Evolutionary conservation across 441 rosid genomes (phyloP).

Genomic region (Capsella rubella): DNA sequence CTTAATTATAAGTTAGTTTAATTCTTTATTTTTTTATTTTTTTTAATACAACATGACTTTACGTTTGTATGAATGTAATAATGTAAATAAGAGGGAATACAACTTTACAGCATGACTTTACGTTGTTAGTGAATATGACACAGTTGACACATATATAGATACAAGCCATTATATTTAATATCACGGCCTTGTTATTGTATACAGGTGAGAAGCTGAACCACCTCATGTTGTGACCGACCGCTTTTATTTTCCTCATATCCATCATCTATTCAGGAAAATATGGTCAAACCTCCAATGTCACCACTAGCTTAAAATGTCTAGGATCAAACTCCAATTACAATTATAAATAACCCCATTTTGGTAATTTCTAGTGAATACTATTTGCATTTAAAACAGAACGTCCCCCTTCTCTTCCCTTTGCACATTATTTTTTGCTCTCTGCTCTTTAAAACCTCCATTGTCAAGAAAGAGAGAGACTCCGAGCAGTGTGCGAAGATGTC

Average conservation of each 20-base stretch:
- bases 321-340: no score
- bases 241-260: not conserved
- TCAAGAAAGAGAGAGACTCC: not conserved
- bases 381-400: slow-evolving; percentile 37
- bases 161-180: slow-evolving; percentile 19
- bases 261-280: not conserved
- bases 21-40: no score
- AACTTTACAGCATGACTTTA: not conserved
- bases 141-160: not conserved
- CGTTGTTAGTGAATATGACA: not conserved
- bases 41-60: no score
- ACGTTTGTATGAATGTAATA: no score
- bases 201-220: slow-evolving; percentile 36
- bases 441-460: not conserved
- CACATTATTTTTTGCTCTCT: not conserved
- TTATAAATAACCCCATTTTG: not conserved
- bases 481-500: slow-evolving; percentile 43
- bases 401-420: slow-evolving; percentile 35
- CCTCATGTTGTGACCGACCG: slow-evolving; percentile 12
- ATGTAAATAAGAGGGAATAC: no score
- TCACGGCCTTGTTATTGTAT: slow-evolving; percentile 4
- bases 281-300: not conserved
- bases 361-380: not conserved
- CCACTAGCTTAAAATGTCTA: no score
- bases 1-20: no score